Evolutionary conservation across 2,329 filamentous ascomycete species (phyloP).

Genomic region (Botrytis galanthina): DNA sequence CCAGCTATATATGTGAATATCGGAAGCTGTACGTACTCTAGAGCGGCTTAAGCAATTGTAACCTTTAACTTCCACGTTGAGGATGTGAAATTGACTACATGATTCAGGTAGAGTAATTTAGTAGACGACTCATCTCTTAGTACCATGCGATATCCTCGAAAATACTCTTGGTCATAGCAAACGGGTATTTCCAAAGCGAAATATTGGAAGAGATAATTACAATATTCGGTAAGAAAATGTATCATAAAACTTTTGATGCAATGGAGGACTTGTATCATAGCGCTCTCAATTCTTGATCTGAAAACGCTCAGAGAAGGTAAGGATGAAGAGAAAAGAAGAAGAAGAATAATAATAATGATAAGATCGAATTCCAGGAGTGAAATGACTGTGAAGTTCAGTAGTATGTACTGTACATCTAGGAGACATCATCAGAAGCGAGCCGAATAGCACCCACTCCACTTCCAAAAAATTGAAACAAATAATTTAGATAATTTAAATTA

Average conservation of each 20-base stretch:
- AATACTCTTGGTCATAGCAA: not conserved
- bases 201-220: not conserved
- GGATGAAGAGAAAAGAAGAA: slow-evolving; percentile 36
- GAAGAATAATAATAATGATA: not conserved
- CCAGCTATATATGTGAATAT: not conserved
- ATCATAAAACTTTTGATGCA: slow-evolving; percentile 27
- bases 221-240: not conserved
- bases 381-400: too few species aligned
- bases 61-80: not conserved
- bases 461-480: not conserved
- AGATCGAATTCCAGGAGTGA: not conserved
- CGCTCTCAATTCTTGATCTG: slow-evolving; percentile 36
- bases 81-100: not conserved
- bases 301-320: slow-evolving; percentile 39
- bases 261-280: slow-evolving; percentile 49
- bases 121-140: too few species aligned
- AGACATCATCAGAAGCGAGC: not conserved
- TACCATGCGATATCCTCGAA: not conserved
- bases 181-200: not conserved
- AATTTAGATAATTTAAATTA: not conserved
- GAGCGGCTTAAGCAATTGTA: not conserved
- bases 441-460: not conserved
- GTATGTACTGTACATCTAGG: too few species aligned
- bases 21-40: not conserved
- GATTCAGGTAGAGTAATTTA: not conserved